Conservation (phyloP, 1,139 yeast species). For the Sugiyamaella xylanicola region DNA sequence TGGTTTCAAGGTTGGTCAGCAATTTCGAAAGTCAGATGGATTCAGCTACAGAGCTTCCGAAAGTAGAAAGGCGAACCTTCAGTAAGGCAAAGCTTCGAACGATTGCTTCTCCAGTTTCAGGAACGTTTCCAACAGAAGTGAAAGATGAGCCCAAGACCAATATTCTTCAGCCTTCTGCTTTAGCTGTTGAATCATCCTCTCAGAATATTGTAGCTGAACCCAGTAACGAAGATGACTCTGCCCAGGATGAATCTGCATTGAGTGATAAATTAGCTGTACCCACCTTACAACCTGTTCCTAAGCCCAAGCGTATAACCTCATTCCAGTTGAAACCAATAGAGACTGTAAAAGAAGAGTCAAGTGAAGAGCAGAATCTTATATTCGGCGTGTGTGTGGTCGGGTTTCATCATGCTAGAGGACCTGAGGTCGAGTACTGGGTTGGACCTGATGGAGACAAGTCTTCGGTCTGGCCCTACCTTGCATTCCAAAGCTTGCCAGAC, state of each 20-base stretch:
- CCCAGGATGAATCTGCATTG: not conserved
- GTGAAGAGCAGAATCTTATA: conserved; percentile 46
- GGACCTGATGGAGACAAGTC: conserved; percentile 60
- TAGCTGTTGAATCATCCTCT: not conserved
- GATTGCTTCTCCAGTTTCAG: conserved; percentile 2
- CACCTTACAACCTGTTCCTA: not conserved
- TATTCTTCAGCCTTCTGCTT: not conserved
- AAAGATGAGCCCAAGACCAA: not conserved
- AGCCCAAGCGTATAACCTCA: conserved; percentile 9
- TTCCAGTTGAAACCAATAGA: conserved; percentile 31
- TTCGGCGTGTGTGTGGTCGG: conserved; percentile 90
- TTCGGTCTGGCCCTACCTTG: conserved; percentile 78
- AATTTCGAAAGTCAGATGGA: conserved; percentile 32
- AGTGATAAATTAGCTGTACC: not conserved
- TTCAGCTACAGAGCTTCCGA: conserved; percentile 5
- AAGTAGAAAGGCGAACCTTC: conserved; percentile 16
- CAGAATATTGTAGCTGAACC: not conserved
- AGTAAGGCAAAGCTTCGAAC: conserved; percentile 11
- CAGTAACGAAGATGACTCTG: not conserved
- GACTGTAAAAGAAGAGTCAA: conserved; percentile 20
- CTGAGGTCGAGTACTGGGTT: conserved; percentile 91
- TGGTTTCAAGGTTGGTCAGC: conserved; percentile 33
- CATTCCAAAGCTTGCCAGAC: conserved; percentile 95
- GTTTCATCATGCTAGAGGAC: conserved; percentile 92
- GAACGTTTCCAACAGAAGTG: not conserved